Evolutionary conservation across 2,329 filamentous ascomycete genomes (phyloP), one percentile per base, ranked within the genome.

Genomic region (Ceratocystis diversiconidia): DNA sequence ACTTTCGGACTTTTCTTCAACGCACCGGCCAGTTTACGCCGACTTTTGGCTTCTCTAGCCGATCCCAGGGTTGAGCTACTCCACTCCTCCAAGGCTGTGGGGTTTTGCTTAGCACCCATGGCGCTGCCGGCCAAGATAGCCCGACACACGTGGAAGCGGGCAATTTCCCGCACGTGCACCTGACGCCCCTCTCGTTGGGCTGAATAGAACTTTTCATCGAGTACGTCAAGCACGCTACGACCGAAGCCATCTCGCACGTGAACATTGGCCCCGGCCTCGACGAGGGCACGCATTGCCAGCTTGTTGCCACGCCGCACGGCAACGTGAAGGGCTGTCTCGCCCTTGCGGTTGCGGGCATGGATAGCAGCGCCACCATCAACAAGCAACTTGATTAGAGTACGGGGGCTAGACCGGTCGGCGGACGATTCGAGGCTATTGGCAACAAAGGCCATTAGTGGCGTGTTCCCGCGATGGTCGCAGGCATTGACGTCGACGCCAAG

Each of bases 371-470:
- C 79, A 0, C 71, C 71, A 0, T 71, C 66, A 19, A 81, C 69
- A 0, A 84, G 75, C 0, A 73, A 70, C 63, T 75, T 72, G 3
- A 84, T 72, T 5, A 83, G 78, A 3, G 71, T 68, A 7, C 75
- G 74, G 1, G 80, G 77, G 22, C 36, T 57, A 36, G 50, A 28
- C 19, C 66, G 62, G 0, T 79, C 77, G 69, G 80, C 78, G 28
- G 81, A 78, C 25, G 81, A 78, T 68, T 79, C 79, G 1, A 78
- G 75, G 1, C 81, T 75, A 62, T 82, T 75, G 0, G 76, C 74
- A 10, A 79, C 77, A 69, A 84, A 84, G 0, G 79, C 75, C 77
- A 83, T 83, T 15, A 85, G 76, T 0, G 80, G 79, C 0, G 82
- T 83, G 70, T 79, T 77, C 46, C 82, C 82, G 19, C 73, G 68